Percentiles rank a stretch among this genome's conserved stretches.
Conservation (phyloP, 2,329 filamentous ascomycete species). For the Pleurostoma richardsiae region DNA sequence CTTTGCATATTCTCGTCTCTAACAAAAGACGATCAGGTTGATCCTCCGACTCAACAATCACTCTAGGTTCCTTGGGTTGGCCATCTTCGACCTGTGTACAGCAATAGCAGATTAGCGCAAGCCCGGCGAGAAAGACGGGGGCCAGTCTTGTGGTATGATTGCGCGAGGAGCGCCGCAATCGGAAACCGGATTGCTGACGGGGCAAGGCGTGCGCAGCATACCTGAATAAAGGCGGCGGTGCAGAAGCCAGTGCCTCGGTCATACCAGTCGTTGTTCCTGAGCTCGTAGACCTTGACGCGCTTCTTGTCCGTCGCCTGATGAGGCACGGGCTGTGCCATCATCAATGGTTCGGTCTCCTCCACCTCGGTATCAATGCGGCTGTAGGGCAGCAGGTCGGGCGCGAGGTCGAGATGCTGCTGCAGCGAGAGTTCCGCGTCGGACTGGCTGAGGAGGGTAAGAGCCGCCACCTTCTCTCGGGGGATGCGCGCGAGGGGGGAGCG, state of each 20-base stretch:
- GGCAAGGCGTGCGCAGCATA: conserved; percentile 38
- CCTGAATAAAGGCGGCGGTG: conserved; percentile 67
- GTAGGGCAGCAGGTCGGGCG: conserved; percentile 47
- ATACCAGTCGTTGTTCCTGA: conserved; percentile 98
- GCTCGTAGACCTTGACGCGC: conserved; percentile 97
- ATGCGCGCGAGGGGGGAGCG: conserved; percentile 25
- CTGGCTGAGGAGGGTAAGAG: conserved; percentile 50
- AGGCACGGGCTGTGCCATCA: conserved; percentile 69
- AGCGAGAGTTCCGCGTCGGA: conserved; percentile 52
- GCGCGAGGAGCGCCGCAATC: no score
- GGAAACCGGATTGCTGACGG: background rate
- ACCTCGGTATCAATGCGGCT: conserved; percentile 42
- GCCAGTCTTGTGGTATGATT: no score
- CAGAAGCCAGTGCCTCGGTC: conserved; percentile 97
- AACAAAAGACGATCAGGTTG: conserved; percentile 77
- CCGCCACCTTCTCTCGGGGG: conserved; percentile 40
- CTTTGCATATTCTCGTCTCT: conserved; percentile 84
- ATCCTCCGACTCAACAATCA: conserved; percentile 91
- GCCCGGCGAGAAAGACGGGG: no score
- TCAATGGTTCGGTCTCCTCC: conserved; percentile 54
- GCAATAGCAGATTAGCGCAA: background rate
- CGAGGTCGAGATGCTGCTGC: conserved; percentile 55
- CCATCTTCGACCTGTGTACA: conserved; percentile 45
- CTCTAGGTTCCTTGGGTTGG: conserved; percentile 73
- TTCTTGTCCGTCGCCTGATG: conserved; percentile 62